These are phyloP conservation scores for Lentithecium fluviatile DNA, from an alignment of 495 filamentous ascomycete genomes.

Conservation along the genomic window DNA sequence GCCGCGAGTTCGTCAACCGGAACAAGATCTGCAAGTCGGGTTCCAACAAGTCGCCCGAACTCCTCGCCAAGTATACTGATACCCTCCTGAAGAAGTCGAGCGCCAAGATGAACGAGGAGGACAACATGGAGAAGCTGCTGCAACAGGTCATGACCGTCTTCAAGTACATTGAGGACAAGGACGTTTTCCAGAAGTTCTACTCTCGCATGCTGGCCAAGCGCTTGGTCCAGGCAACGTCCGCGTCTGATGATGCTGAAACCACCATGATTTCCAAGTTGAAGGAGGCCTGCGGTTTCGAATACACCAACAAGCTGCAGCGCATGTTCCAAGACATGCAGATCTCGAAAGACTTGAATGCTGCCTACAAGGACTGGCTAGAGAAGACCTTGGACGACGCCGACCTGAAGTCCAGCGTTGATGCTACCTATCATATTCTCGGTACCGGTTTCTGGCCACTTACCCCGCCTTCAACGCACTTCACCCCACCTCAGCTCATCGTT, in stretches of 20 bases:
- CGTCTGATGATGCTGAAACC: slow-evolving; percentile 95
- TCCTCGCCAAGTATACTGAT: slow-evolving; percentile 96
- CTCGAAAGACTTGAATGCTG: slow-evolving; percentile 90
- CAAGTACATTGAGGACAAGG: slow-evolving; percentile 99
- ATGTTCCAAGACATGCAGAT: slow-evolving; percentile 99
- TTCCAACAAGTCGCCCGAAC: slow-evolving; percentile 87
- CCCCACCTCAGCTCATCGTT: slow-evolving; percentile 77
- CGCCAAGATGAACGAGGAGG: slow-evolving; percentile 84
- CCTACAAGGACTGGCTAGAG: slow-evolving; percentile 71
- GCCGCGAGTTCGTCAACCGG: slow-evolving; percentile 95
- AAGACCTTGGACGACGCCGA: slow-evolving; percentile 60
- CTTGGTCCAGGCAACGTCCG: slow-evolving; percentile 88
- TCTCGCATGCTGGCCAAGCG: slow-evolving; percentile 94
- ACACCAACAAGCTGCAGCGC: slow-evolving; percentile 97
- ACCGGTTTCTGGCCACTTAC: slow-evolving; percentile 97
- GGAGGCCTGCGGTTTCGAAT: slow-evolving; percentile 97
- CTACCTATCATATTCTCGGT: slow-evolving; percentile 83
- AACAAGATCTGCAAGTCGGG: slow-evolving; percentile 92
- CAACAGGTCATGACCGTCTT: slow-evolving; percentile 99
- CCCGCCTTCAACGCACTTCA: slow-evolving; percentile 79
- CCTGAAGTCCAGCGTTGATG: slow-evolving; percentile 63
- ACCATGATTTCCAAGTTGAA: slow-evolving; percentile 99
- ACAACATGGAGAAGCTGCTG: slow-evolving; percentile 84
- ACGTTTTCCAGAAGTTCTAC: slow-evolving; percentile 99
- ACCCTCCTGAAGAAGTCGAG: slow-evolving; percentile 83